Conservation (phyloP, 768 basidiomycete genomes). For the Mycena latifolia region DNA sequence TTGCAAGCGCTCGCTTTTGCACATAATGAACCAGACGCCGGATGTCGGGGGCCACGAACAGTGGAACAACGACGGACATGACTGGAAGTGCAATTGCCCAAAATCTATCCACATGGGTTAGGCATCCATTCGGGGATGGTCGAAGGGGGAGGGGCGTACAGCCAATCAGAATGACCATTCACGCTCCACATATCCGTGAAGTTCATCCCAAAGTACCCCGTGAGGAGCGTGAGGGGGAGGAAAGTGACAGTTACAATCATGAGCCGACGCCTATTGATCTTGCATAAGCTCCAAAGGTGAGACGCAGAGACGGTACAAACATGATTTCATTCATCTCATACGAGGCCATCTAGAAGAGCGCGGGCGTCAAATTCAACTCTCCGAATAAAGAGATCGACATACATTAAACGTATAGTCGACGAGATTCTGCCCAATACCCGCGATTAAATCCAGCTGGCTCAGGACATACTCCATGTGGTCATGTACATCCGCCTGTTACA, state of each 20-base stretch:
- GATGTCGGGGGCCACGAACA: conserved; percentile 67
- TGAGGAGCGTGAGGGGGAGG: conserved; percentile 75
- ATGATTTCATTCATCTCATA: conserved; percentile 76
- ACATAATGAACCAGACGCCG: conserved; percentile 56
- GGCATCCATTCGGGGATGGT: too few species aligned
- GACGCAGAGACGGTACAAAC: conserved; percentile 48
- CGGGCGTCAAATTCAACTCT: neutral
- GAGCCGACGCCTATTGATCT: conserved; percentile 61
- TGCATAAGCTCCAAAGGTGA: too few species aligned
- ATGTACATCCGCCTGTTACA: conserved; percentile 72
- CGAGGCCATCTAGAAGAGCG: conserved; percentile 61
- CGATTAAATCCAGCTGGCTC: conserved; percentile 78
- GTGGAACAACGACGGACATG: conserved; percentile 61
- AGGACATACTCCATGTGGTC: conserved; percentile 84
- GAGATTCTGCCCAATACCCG: conserved; percentile 76
- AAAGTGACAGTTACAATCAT: conserved; percentile 78
- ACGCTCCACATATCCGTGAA: conserved; percentile 65
- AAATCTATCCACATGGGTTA: conserved; percentile 54
- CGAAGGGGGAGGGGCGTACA: conserved; percentile 49
- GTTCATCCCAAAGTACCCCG: conserved; percentile 67
- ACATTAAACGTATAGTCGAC: conserved; percentile 85
- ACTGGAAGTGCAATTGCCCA: conserved; percentile 75
- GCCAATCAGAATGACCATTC: conserved; percentile 51
- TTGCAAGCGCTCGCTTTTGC: conserved; percentile 51
- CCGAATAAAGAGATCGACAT: conserved; percentile 35